Percentiles rank a stretch among this genome's conserved stretches.
Conservation (phyloP, 345 rosid genomes). For the Erucastrum elatum region DNA sequence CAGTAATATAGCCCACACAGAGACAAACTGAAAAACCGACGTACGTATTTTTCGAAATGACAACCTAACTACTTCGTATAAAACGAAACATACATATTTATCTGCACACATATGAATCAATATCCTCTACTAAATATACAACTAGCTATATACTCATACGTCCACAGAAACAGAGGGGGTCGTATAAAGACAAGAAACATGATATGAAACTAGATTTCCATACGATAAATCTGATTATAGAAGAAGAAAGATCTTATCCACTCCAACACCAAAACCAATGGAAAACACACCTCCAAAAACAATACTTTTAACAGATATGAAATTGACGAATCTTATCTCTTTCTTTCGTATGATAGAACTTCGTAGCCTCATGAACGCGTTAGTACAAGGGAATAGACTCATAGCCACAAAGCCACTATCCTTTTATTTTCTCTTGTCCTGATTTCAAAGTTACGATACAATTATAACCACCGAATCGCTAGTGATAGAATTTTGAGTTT, state of each 20-base stretch:
- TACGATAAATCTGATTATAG: background rate
- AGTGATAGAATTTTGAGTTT: background rate
- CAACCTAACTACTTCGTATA: slow-evolving; percentile 2
- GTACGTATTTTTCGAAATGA: slow-evolving; percentile 9
- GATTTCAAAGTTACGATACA: background rate
- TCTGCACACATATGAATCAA: background rate
- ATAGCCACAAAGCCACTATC: slow-evolving; percentile 27
- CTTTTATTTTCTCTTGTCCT: background rate
- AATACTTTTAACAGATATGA: background rate
- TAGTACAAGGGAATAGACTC: slow-evolving; percentile 22
- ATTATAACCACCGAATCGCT: background rate
- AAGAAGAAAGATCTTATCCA: slow-evolving; percentile 27
- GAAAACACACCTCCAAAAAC: background rate
- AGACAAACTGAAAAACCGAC: slow-evolving; percentile 14
- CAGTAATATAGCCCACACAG: background rate
- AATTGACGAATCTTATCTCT: slow-evolving; percentile 36
- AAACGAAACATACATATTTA: background rate
- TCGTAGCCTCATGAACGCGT: slow-evolving; percentile 32
- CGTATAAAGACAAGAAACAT: slow-evolving; percentile 30
- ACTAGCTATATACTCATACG: slow-evolving; percentile 7
- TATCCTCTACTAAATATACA: background rate
- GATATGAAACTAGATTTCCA: slow-evolving; percentile 23
- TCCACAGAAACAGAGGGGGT: slow-evolving; percentile 10
- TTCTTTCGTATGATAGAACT: slow-evolving; percentile 9
- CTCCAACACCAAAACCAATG: slow-evolving; percentile 27